Conservation (phyloP, 495 filamentous ascomycete genomes). For the Trichocladium uniseriatum region DNA sequence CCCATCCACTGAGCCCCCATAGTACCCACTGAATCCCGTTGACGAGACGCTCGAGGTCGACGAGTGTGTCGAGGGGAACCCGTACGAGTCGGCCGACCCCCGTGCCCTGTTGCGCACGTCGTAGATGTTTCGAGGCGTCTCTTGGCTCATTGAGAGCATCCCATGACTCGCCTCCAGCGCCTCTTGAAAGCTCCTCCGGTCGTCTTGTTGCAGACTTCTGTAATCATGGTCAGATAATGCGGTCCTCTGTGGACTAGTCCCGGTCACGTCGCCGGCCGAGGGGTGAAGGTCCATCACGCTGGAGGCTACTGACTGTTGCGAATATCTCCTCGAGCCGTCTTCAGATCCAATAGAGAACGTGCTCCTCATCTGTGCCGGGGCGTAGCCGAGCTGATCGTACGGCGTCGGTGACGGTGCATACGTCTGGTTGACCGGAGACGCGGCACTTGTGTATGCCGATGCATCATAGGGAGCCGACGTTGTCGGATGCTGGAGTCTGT, state of each 20-base stretch:
- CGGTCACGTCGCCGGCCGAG: conserved; percentile 26
- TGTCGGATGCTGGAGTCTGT: conserved; percentile 39
- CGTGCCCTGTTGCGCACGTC: conserved; percentile 49
- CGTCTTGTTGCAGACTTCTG: conserved; percentile 52
- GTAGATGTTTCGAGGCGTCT: conserved; percentile 82
- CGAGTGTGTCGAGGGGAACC: conserved; percentile 85
- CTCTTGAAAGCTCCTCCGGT: conserved; percentile 61
- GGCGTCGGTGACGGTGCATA: conserved; percentile 60
- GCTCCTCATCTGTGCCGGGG: conserved; percentile 54
- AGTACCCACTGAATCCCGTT: conserved; percentile 62
- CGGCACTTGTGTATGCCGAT: conserved; percentile 43
- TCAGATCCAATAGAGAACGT: conserved; percentile 47
- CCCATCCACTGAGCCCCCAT: conserved; percentile 74
- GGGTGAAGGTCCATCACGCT: conserved; percentile 16
- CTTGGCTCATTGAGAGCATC: conserved; percentile 92
- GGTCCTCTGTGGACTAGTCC: conserved; percentile 40
- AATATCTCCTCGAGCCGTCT: conserved; percentile 66
- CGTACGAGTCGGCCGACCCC: conserved; percentile 81
- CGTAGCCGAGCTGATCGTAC: conserved; percentile 55
- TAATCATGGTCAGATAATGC: conserved; percentile 52
- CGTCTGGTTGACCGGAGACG: conserved; percentile 54
- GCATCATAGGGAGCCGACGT: conserved; percentile 43
- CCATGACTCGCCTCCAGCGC: conserved; percentile 76
- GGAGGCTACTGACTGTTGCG: conserved; percentile 77
- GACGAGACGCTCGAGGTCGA: conserved; percentile 93